Base-by-base conservation (phyloP, 1,139 yeast genomes). In the Pichia kudriavzevii region DNA sequence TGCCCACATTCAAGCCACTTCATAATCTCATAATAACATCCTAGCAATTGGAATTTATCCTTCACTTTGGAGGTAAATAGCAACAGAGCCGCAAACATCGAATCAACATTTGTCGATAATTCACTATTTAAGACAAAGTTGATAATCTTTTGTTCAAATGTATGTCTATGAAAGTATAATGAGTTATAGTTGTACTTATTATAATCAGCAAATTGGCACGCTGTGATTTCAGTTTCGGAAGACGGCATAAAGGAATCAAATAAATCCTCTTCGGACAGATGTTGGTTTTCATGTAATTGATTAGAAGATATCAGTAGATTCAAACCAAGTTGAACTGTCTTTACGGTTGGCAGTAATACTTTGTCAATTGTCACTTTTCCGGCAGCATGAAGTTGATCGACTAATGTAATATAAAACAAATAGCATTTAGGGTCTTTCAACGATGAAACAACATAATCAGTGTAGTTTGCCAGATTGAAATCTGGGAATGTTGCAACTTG, bases 241-340 rank as follows among this genome's bases (percentile, higher is more conserved):
- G 32, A 18, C 11, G 31, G 31, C 32, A 38, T 34, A n/a, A 34
- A 34, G 2, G 41, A 25, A 15, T 38, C 35, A 28, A 38, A 34
- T 5, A 38, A 7, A 15, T 38, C 41, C n/a, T 10, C 5, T 13
- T 34, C 38, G 4, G 10, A 8, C 10, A 8, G 22, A 20, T 20
- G 9, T 8, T 20, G 22, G 8, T 20, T 20, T 20, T 20, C 10
- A 8, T 20, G 8, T 8, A 20, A 20, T 20, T 8, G 10, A 20
- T 20, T 20, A 8, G 22, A 20, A 20, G 22, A 20, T 8, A 8
- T 20, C 22, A 20, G 10, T 8, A n/a, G n/a, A n/a, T n/a, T n/a
- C n/a, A n/a, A n/a, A n/a, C n/a, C n/a, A n/a, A n/a, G n/a, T n/a
- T n/a, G n/a, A n/a, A n/a, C n/a, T n/a, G n/a, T n/a, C n/a, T n/a